Base-by-base conservation (phyloP, 352 stramenopile genomes). In the Globisporangium abappressorium region DNA sequence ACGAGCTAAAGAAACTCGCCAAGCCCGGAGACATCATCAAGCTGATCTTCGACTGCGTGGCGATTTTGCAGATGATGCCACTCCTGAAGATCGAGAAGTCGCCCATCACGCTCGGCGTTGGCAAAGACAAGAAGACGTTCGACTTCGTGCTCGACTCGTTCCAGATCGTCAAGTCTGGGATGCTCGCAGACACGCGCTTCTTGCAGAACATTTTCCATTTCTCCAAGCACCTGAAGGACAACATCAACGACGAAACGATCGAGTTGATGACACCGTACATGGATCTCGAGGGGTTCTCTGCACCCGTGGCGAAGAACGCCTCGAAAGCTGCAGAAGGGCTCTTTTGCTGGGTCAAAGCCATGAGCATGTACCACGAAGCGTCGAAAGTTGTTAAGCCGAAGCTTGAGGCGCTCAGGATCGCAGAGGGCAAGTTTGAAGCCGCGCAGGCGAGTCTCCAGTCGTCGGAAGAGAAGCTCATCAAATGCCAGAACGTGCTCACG, bases 311-410 rank as follows among this genome's bases (percentile, higher is more conserved):
- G 9, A 82, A 89, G 51, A 98, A 97, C 67, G 92, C 92, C 0
- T 97, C 90, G 3, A 93, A 94, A 70, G 93, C 93, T 1, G 92
- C 92, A 5, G 91, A 97, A 70, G 92, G 92, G 0, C 70, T 98
- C 8, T 97, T 95, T 47, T 95, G 80, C 46, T 98, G 92, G 91
- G 87, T 93, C 14, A 82, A 88, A 36, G 93, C 93, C 1, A 97
- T 98, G 91, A 92, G 76, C 59, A 89, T 95, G 76, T 98, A 98
- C 66, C 86, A 97, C 70, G 86, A 95, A 63, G 93, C 91, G 0
- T 95, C 86, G 1, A 98, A 97, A 64, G 87, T 97, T n/a, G 92
- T 98, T 0, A 97, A 97, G 70, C 93, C 93, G 1, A 98, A 98
- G 67, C 79, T 98, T 3, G 92, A 98, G 73, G 88, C 89, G n/a